Conservation (phyloP, 148 eudicot genomes). For the Dianthus caryophyllus region DNA sequence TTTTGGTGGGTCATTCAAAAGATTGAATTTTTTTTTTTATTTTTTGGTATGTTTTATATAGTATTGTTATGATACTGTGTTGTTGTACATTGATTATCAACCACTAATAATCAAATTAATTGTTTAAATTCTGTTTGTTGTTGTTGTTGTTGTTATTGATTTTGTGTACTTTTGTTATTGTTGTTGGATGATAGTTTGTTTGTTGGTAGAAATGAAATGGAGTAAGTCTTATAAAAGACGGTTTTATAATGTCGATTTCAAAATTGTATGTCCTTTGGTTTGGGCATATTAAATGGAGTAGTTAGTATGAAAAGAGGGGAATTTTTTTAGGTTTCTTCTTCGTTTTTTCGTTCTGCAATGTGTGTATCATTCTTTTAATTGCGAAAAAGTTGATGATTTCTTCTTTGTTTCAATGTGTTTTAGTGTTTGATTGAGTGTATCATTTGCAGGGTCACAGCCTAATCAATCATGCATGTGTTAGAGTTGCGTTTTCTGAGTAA, state of each 20-base stretch:
- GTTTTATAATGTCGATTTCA: too few relatives aligned
- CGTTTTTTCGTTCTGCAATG: not conserved
- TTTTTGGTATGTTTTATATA: constrained; percentile 11
- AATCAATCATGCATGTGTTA: constrained; percentile 30
- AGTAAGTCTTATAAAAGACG: too few relatives aligned
- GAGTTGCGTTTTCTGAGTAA: constrained; percentile 14
- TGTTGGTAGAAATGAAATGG: too few relatives aligned
- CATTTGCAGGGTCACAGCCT: constrained; percentile 23
- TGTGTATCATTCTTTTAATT: not conserved
- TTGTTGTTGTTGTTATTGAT: constrained; percentile 1
- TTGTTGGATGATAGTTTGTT: not conserved
- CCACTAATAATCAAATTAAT: constrained; percentile 12
- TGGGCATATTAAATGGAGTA: too few relatives aligned
- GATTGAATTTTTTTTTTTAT: constrained; percentile 3
- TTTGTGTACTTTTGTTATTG: too few relatives aligned
- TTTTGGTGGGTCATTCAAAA: constrained; percentile 18
- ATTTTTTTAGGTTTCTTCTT: constrained; percentile 5
- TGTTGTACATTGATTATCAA: not conserved
- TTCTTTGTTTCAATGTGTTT: constrained; percentile 10
- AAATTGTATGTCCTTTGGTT: too few relatives aligned
- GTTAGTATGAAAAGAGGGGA: not conserved
- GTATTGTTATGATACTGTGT: constrained; percentile 18
- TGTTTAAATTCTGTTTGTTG: not conserved
- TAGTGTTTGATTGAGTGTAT: constrained; percentile 25
- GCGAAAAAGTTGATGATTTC: not conserved